Conservation (phyloP, 2,329 filamentous ascomycete species). For the Fusarium sp. region DNA sequence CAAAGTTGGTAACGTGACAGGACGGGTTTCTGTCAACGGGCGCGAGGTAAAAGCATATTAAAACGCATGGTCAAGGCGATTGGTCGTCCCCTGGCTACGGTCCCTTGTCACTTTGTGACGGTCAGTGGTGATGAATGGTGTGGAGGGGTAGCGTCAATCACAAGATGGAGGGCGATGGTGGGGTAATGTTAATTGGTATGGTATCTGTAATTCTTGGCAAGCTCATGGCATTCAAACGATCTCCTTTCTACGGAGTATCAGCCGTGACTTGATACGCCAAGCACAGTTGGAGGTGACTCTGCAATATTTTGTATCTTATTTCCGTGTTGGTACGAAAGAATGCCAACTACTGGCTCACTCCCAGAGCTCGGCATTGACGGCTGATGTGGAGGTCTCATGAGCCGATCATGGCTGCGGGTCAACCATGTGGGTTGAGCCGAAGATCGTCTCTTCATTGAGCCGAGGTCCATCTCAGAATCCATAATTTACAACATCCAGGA, state of each 20-base stretch:
- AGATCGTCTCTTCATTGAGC: constrained; percentile 21
- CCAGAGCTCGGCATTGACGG: constrained; percentile 28
- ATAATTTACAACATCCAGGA: too few relatives aligned
- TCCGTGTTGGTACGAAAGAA: background rate
- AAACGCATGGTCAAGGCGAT: constrained; percentile 16
- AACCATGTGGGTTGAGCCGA: constrained; percentile 24
- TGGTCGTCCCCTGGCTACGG: constrained; percentile 18
- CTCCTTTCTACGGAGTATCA: background rate
- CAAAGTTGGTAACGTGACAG: constrained; percentile 34
- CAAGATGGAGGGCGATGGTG: constrained; percentile 28
- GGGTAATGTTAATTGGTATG: constrained; percentile 11
- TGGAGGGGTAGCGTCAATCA: constrained; percentile 33
- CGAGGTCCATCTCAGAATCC: constrained; percentile 29
- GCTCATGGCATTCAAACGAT: constrained; percentile 21
- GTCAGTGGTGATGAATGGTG: constrained; percentile 8
- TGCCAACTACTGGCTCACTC: background rate
- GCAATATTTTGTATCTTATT: too few relatives aligned
- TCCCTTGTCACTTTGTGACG: constrained; percentile 13
- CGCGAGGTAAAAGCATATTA: constrained; percentile 1
- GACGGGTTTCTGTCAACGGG: background rate
- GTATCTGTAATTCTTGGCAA: background rate
- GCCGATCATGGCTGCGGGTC: constrained; percentile 31
- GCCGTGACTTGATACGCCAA: background rate
- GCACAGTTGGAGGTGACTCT: background rate
- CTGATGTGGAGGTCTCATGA: constrained; percentile 28